Evolutionary conservation across 345 rosid genomes (phyloP), one percentile per base, ranked within the genome.

Genomic region (Camelina hispida): DNA sequence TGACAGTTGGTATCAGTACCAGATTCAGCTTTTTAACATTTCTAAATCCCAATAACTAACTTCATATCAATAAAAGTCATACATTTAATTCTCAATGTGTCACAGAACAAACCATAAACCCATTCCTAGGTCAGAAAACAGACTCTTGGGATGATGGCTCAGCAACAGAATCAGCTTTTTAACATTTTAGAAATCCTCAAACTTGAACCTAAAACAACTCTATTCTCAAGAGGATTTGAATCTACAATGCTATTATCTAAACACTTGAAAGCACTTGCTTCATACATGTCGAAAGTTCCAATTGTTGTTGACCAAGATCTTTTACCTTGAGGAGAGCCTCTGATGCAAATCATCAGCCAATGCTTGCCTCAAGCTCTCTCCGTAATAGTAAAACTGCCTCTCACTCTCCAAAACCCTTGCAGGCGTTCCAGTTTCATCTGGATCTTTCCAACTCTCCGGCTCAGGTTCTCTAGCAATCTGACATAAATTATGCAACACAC

Each of bases 391-490:
- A 46, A 87, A 85, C 47, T 89, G 80, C 82, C 87, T 90, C 93
- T 95, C 99, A 30, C 80, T 84, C 84, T 92, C 97, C 40, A 92
- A 86, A 23, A 90, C 90, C 71, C 93, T 87, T 0, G 91, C 82
- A 1, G 87, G 85, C 53, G 69, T 34, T 16, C 96, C 99, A 76
- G 63, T 78, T 84, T 95, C 99, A 51, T 90, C 97, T 0, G 94
- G 96, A 69, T 95, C 98, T 73, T 86, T 90, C 87, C 89, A 86
- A 18, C 76, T 59, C 83, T 86, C 97, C 1, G 99, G 99, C 80
- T 95, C 99, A 0, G 99, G 99, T 77, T 95, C 99, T 82, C 99
- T 84, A 0, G 96, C 96, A 61, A 92, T 86, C 84, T 95, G 99
- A 71, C 99, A 95, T 75, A 95, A 58, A 62, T 95, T 95, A 78